phyloP scores from a whole-genome alignment of 192 early-diverging fungal species.

The Chytriomyces sp. region DNA sequence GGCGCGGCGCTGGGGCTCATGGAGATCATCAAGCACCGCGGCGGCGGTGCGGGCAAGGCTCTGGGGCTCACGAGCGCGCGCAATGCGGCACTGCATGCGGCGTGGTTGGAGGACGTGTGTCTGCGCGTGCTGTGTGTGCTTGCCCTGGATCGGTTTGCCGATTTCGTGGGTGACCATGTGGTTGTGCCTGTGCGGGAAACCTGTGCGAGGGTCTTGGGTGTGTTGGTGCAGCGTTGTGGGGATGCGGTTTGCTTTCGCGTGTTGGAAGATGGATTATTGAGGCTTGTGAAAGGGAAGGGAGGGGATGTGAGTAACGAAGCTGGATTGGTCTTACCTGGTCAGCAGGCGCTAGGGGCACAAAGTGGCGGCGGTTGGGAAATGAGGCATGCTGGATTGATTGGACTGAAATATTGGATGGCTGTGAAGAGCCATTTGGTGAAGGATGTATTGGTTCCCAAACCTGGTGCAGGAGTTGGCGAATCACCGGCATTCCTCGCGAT shows the following conservation, averaged over 20 bases:
- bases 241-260: conserved; percentile 56
- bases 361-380: conserved; percentile 76
- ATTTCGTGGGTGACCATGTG: conserved; percentile 94
- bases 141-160: conserved; percentile 92
- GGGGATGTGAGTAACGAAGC: not conserved
- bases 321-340: not conserved
- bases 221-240: conserved; percentile 62
- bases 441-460: conserved; percentile 57
- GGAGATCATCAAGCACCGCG: conserved; percentile 84
- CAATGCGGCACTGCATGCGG: conserved; percentile 72
- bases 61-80: conserved; percentile 51
- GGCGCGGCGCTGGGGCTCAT: conserved; percentile 94
- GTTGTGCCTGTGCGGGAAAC: conserved; percentile 96
- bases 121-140: conserved; percentile 93
- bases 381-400: conserved; percentile 87
- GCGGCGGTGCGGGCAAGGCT: conserved; percentile 76
- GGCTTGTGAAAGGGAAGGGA: conserved; percentile 46
- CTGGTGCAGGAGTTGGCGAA: conserved; percentile 32
- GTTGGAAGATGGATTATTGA: conserved; percentile 61
- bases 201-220: conserved; percentile 74
- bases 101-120: conserved; percentile 83
- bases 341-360: not conserved
- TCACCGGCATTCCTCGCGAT: conserved; percentile 75
- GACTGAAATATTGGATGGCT: conserved; percentile 92
- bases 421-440: conserved; percentile 85